These are phyloP conservation scores for Inga oerstediana DNA, from an alignment of 306 rosid genomes.

Conservation along the genomic window DNA sequence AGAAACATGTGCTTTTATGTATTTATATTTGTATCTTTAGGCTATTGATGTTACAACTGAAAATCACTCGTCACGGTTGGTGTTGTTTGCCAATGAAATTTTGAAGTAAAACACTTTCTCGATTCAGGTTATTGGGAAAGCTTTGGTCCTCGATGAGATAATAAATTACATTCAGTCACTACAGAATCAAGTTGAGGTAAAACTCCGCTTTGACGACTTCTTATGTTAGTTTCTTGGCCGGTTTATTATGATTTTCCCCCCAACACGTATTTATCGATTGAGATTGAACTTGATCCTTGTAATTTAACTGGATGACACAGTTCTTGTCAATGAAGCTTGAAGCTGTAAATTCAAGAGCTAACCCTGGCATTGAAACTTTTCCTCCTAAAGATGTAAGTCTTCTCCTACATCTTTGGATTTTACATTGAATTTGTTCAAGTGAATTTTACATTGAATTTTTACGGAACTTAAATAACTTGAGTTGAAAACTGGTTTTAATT, in stretches of 20 bases:
- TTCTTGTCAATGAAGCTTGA: conserved; percentile 96
- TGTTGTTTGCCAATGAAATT: conserved; percentile 7
- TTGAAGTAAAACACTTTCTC: conserved; percentile 5
- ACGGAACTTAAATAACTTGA: not conserved
- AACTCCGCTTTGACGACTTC: not conserved
- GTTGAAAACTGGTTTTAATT: conserved; percentile 2
- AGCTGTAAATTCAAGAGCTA: conserved; percentile 76
- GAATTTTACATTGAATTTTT: not conserved
- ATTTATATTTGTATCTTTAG: not conserved
- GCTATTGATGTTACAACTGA: not conserved
- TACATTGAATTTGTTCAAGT: not conserved
- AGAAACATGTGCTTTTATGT: not conserved
- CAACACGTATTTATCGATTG: not conserved
- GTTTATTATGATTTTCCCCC: not conserved
- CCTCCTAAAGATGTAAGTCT: conserved; percentile 82
- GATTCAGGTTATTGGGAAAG: conserved; percentile 90
- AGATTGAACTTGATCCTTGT: conserved; percentile 11
- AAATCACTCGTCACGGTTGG: conserved; percentile 15
- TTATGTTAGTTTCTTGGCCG: conserved; percentile 7
- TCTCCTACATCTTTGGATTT: not conserved
- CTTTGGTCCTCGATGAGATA: conserved; percentile 92
- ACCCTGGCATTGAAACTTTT: conserved; percentile 71
- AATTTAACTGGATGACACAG: conserved; percentile 49
- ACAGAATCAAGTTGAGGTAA: conserved; percentile 91
- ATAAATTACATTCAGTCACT: conserved; percentile 92